A percentile compares a stretch with the other conserved stretches of the same genome.
Evolutionary conservation across 441 rosid species (phyloP).

Genomic region (Breynia disticha): DNA sequence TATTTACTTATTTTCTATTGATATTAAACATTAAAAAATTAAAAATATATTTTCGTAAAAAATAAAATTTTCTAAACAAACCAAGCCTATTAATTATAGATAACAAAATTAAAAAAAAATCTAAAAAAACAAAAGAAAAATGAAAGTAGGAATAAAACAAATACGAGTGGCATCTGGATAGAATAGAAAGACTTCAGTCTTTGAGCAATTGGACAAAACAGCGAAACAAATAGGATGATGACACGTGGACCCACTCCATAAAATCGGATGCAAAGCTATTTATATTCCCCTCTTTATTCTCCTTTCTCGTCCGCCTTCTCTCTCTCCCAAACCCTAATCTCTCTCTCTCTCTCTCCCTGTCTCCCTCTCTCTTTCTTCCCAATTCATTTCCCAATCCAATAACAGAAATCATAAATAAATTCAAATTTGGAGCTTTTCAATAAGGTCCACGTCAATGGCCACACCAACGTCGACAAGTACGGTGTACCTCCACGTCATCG

Average conservation of each 20-base stretch:
- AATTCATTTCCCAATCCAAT: neutral
- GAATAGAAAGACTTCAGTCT: too few relatives aligned
- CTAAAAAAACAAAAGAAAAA: too few relatives aligned
- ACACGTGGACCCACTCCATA: constrained; percentile 52
- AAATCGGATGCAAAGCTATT: constrained; percentile 99
- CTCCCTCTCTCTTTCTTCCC: neutral
- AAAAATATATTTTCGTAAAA: too few relatives aligned
- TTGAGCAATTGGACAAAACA: neutral
- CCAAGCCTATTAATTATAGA: too few relatives aligned
- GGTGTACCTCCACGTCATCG: constrained; percentile 83
- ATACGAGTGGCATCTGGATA: too few relatives aligned
- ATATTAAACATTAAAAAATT: too few relatives aligned
- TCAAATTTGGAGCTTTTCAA: too few relatives aligned
- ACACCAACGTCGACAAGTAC: constrained; percentile 43
- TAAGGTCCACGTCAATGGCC: constrained; percentile 50
- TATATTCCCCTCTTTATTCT: constrained; percentile 72
- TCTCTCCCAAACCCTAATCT: constrained; percentile 14
- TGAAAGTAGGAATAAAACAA: too few relatives aligned
- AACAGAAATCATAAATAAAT: too few relatives aligned
- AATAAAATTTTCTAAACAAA: too few relatives aligned
- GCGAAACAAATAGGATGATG: constrained; percentile 22
- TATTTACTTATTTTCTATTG: too few relatives aligned
- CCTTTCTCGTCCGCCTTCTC: constrained; percentile 22
- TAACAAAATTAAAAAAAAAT: too few relatives aligned
- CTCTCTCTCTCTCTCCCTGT: neutral